Evolutionary conservation across 2,329 filamentous ascomycete genomes (phyloP), one percentile per base, ranked within the genome.

Genomic region (Cladosporium oxysporum): DNA sequence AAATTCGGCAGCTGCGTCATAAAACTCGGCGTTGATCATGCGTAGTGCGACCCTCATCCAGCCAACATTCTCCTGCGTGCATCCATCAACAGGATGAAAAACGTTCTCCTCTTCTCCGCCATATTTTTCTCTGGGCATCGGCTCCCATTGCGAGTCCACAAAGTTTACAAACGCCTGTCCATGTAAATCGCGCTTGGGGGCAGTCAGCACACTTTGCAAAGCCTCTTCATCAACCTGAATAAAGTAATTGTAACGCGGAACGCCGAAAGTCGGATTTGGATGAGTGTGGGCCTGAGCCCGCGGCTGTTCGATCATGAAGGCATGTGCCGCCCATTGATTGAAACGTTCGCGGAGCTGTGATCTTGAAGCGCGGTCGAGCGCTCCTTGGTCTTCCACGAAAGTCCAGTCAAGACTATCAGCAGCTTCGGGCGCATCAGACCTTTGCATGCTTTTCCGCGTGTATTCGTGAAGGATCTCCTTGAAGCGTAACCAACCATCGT

Each of bases 401-500:
- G 59, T 50, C 59, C 59, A 62, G 31, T 62, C 59, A 16, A 52
- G 59, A 26, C 44, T 31, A 12, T 62, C 28, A 28, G 31, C 16
- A 35, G 11, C 26, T 62, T 37, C 59, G 44, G 59, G 59, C 44
- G 59, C 14, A 44, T 62, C 59, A 18, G 59, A 62, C 8, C 21
- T 12, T 7, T 16, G 41, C n/a, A 52, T 21, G 18, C 7, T 14
- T 7, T 35, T 18, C 8, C 12, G 21, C 28, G 28, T 52, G 18
- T 2, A 23, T 37, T 18, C 21, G 41, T 16, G 41, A 26, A 62
- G n/a, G 41, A 31, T 18, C 10, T 62, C 23, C 41, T 62, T 68
- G 66, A 69, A 68, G 18, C 16, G 63, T 5, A 21, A 52, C 66
- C 69, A 71, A 37, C 61, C 67, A 26, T 47, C 31, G 33, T 69